Percentiles rank a stretch among this genome's conserved stretches.
Conservation (phyloP, 805 yeast genomes). For the Sungouiella thailandica region DNA sequence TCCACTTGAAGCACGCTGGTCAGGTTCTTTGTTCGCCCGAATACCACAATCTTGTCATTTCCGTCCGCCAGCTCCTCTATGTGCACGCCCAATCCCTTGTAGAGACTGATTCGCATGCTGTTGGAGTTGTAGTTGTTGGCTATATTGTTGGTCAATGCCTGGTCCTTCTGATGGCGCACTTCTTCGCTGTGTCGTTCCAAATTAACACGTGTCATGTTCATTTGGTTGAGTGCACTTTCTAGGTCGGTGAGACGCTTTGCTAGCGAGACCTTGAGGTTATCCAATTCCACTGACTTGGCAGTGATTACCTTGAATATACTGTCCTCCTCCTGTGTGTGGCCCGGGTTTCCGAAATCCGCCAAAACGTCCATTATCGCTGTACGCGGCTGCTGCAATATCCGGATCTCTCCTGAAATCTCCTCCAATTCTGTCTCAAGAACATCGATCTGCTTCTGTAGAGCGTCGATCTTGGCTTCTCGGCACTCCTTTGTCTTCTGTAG, state of each 20-base stretch:
- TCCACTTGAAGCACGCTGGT: constrained; percentile 49
- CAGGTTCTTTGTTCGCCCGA: constrained; percentile 42
- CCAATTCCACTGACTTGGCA: constrained; percentile 30
- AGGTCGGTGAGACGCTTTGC: constrained; percentile 51
- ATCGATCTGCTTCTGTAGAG: constrained; percentile 9
- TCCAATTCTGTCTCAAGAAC: constrained; percentile 11
- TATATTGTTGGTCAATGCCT: constrained; percentile 27
- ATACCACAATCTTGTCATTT: constrained; percentile 42
- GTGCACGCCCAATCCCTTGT: constrained; percentile 54
- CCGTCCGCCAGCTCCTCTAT: constrained; percentile 27
- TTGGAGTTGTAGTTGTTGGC: constrained; percentile 39
- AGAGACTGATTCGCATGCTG: constrained; percentile 53
- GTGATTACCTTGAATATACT: constrained; percentile 25
- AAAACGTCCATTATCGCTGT: constrained; percentile 18
- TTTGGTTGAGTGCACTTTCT: constrained; percentile 35
- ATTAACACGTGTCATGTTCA: constrained; percentile 30
- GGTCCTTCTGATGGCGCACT: constrained; percentile 25
- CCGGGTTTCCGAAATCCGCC: constrained; percentile 17
- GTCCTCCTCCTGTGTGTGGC: constrained; percentile 13
- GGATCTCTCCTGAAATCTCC: constrained; percentile 14
- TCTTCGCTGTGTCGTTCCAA: constrained; percentile 33
- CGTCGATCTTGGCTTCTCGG: constrained; percentile 22
- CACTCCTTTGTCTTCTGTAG: constrained; percentile 23
- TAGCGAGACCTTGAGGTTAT: constrained; percentile 43
- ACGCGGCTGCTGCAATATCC: constrained; percentile 18